These are phyloP conservation scores for Ormosia emarginata DNA, from an alignment of 306 rosid species.

Conservation along the genomic window DNA sequence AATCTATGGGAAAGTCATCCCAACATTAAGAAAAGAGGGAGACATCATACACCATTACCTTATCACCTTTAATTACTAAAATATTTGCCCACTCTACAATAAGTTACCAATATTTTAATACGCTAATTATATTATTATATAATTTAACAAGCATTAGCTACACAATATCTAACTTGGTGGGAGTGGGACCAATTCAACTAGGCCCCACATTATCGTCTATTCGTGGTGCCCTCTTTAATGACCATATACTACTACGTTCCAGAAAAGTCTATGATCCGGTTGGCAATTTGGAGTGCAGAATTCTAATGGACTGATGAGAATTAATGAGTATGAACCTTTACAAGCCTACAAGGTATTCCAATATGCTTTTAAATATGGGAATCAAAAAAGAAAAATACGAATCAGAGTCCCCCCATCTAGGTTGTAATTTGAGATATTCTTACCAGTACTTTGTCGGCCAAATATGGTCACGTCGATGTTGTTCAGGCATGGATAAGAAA, in stretches of 20 bases:
- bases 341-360: slow-evolving; percentile 50
- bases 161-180: slow-evolving; percentile 7
- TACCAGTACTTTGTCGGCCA: slow-evolving; percentile 28
- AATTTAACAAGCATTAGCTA: background rate
- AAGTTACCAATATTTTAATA: slow-evolving; percentile 18
- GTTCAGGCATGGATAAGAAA: slow-evolving; percentile 25
- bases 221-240: slow-evolving; percentile 29
- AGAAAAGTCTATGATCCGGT: slow-evolving; percentile 42
- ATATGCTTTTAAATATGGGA: slow-evolving; percentile 37
- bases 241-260: slow-evolving; percentile 23
- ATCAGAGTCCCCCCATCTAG: slow-evolving; percentile 33
- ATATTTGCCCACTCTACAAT: slow-evolving; percentile 26
- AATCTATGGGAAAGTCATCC: slow-evolving; percentile 25
- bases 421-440: slow-evolving; percentile 30
- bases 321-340: slow-evolving; percentile 43
- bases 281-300: slow-evolving; percentile 56
- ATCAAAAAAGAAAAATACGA: slow-evolving; percentile 19
- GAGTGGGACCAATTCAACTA: slow-evolving; percentile 15
- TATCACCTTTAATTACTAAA: slow-evolving; percentile 41
- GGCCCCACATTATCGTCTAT: slow-evolving; percentile 45
- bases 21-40: slow-evolving; percentile 30
- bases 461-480: slow-evolving; percentile 13
- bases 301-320: slow-evolving; percentile 29
- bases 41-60: slow-evolving; percentile 39
- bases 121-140: background rate